Conservation (phyloP, 306 rosid genomes). For the Myrica gale region DNA sequence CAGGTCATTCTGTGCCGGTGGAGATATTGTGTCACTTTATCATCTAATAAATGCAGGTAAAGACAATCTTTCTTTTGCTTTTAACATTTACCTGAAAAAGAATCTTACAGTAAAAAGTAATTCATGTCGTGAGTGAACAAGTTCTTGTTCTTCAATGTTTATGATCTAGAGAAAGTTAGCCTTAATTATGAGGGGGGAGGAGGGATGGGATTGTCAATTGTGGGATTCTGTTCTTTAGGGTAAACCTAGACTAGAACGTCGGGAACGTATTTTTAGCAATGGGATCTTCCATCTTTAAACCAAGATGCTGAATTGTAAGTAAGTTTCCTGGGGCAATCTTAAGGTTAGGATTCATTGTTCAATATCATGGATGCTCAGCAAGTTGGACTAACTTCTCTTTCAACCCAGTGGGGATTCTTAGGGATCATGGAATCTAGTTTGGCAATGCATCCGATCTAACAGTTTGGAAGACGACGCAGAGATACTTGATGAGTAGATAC, state of each 20-base stretch:
- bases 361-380: too few relatives aligned
- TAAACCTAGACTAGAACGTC: neutral
- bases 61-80: neutral
- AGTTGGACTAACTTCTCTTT: too few relatives aligned
- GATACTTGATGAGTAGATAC: too few relatives aligned
- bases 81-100: neutral
- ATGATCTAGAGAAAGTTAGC: neutral
- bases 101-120: neutral
- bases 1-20: slow-evolving; percentile 90
- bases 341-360: neutral
- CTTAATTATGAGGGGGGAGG: neutral
- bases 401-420: too few relatives aligned
- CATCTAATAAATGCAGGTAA: slow-evolving; percentile 55
- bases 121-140: neutral
- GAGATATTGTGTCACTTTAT: slow-evolving; percentile 74
- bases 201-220: too few relatives aligned
- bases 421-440: too few relatives aligned
- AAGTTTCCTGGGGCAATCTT: too few relatives aligned
- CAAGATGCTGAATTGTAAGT: neutral
- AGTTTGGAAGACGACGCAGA: too few relatives aligned
- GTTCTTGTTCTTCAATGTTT: neutral
- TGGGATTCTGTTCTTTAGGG: neutral
- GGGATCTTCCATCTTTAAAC: neutral
- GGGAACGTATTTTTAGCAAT: too few relatives aligned
- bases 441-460: too few relatives aligned